A percentile compares a stretch with the other conserved stretches of the same genome.
Conservation (phyloP, 495 filamentous ascomycete genomes). For the Parmelia sp. region DNA sequence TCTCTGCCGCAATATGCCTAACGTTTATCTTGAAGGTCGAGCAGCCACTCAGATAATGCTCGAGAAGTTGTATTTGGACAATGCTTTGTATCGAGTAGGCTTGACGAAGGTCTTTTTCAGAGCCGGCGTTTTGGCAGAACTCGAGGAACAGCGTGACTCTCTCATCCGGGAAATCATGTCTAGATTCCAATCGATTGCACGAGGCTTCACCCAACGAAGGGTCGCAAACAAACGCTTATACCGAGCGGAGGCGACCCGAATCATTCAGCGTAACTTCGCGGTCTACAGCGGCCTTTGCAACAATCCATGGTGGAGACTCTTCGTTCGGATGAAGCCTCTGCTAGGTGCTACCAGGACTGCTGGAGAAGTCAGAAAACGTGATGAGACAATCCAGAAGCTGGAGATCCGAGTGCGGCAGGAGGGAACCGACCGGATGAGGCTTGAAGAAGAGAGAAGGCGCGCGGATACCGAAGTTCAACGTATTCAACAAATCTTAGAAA, state of each 20-base stretch:
- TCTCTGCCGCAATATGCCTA: conserved; percentile 84
- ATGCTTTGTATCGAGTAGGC: conserved; percentile 82
- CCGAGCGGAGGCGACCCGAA: conserved; percentile 85
- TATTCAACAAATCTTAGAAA: conserved; percentile 88
- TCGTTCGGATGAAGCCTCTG: conserved; percentile 92
- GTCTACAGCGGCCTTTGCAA: conserved; percentile 81
- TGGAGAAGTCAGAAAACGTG: conserved; percentile 84
- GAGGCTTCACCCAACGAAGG: conserved; percentile 81
- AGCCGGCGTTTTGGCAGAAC: conserved; percentile 89
- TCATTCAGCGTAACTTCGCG: conserved; percentile 90
- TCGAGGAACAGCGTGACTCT: conserved; percentile 90
- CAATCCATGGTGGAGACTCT: conserved; percentile 94
- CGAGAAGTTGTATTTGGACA: conserved; percentile 79
- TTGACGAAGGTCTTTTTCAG: conserved; percentile 98
- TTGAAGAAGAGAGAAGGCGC: conserved; percentile 89
- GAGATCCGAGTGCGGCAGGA: conserved; percentile 78
- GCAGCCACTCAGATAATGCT: conserved; percentile 78
- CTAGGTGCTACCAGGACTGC: conserved; percentile 85
- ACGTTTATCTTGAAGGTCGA: conserved; percentile 86
- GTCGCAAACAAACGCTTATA: conserved; percentile 89
- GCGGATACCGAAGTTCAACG: conserved; percentile 80
- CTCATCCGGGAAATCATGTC: conserved; percentile 89
- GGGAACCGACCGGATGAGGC: conserved; percentile 61
- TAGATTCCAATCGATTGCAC: conserved; percentile 84
- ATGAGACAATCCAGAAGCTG: conserved; percentile 84